Conservation (phyloP, 1,284 basidiomycete genomes). For the Pseudozyma pruni region DNA sequence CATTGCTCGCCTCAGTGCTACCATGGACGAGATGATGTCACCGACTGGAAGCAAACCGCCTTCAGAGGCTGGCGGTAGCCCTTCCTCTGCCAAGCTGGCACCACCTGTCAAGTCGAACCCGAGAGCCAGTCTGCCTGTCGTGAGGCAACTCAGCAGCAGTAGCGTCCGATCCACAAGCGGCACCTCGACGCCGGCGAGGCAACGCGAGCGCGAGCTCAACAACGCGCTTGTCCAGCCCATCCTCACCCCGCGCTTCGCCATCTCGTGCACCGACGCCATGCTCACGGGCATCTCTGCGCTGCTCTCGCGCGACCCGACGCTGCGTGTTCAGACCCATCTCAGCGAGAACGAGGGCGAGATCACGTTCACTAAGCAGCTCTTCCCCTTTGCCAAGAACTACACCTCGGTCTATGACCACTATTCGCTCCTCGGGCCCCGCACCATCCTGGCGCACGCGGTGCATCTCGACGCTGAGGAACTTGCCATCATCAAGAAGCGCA, state of each 20-base stretch:
- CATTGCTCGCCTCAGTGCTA: constrained; percentile 54
- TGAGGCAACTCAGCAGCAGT: constrained; percentile 36
- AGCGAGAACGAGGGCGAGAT: constrained; percentile 86
- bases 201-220: constrained; percentile 41
- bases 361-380: constrained; percentile 75
- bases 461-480: constrained; percentile 81
- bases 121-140: constrained; percentile 11
- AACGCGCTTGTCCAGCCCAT: constrained; percentile 80
- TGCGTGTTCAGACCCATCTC: constrained; percentile 92
- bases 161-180: constrained; percentile 40
- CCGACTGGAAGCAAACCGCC: constrained; percentile 37
- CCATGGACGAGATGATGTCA: constrained; percentile 58
- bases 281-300: constrained; percentile 76
- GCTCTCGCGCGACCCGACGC: constrained; percentile 68
- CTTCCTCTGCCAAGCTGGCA: constrained; percentile 24
- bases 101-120: constrained; percentile 21
- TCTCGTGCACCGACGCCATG: constrained; percentile 84
- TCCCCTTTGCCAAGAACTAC: constrained; percentile 70
- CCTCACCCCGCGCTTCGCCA: constrained; percentile 93
- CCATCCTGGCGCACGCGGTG: constrained; percentile 89
- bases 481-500: constrained; percentile 75
- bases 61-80: constrained; percentile 39
- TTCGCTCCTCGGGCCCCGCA: constrained; percentile 80
- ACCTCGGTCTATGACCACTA: constrained; percentile 80
- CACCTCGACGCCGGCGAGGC: constrained; percentile 41